These are phyloP conservation scores for Talaromyces nanjingensis DNA, from an alignment of 495 filamentous ascomycete genomes.

Conservation along the genomic window DNA sequence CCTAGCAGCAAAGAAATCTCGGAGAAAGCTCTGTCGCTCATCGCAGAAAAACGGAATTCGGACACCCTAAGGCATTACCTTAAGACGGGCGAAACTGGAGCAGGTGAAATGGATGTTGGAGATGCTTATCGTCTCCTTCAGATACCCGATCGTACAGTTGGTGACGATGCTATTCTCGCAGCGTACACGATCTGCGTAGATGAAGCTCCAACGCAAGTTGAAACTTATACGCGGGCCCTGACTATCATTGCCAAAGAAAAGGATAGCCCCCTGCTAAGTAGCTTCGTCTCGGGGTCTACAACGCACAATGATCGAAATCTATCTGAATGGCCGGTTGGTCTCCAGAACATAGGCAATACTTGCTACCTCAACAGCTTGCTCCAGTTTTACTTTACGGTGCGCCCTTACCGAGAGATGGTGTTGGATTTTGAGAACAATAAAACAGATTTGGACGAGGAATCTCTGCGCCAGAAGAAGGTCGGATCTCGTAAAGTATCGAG, in stretches of 20 bases:
- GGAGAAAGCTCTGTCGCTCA: slow-evolving; percentile 47
- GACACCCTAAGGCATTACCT: slow-evolving; percentile 45
- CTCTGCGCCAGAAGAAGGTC: slow-evolving; percentile 55
- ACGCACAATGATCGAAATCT: slow-evolving; percentile 27
- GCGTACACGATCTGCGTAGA: slow-evolving; percentile 42
- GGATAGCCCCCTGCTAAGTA: slow-evolving; percentile 35
- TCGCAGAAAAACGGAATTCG: slow-evolving; percentile 51
- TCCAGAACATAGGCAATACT: slow-evolving; percentile 92
- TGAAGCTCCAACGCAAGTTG: slow-evolving; percentile 41
- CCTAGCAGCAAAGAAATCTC: slow-evolving; percentile 40
- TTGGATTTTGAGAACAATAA: slow-evolving; percentile 62
- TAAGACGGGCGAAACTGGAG: slow-evolving; percentile 44
- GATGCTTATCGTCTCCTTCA: slow-evolving; percentile 52
- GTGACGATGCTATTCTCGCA: slow-evolving; percentile 44
- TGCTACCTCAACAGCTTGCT: slow-evolving; percentile 97
- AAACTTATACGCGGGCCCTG: slow-evolving; percentile 43
- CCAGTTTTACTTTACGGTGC: slow-evolving; percentile 90
- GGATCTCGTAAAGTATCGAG: slow-evolving; percentile 51
- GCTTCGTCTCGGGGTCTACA: slow-evolving; percentile 26
- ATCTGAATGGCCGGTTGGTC: slow-evolving; percentile 64
- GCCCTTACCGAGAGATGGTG: slow-evolving; percentile 73
- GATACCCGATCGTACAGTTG: slow-evolving; percentile 45
- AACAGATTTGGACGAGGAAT: slow-evolving; percentile 55
- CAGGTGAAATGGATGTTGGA: slow-evolving; percentile 49
- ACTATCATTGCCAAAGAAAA: slow-evolving; percentile 42